Base-by-base conservation (phyloP, 2,329 filamentous ascomycete species). In the Ceratocystis huliohia region DNA sequence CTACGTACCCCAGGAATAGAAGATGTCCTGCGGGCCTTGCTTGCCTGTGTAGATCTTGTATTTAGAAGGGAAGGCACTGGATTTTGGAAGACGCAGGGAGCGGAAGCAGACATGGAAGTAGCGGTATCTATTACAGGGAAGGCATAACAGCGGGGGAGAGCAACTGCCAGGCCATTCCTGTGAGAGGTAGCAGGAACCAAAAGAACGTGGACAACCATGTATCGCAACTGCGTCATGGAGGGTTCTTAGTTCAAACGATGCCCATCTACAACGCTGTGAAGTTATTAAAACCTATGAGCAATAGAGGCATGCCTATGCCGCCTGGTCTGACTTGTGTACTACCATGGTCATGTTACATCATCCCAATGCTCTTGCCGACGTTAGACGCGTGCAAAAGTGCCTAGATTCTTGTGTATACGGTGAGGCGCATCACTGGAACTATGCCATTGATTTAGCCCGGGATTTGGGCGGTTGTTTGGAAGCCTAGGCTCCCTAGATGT, bases 21-120 rank as follows among this genome's bases (percentile, higher is more conserved):
- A 15, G 20, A 15, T 53, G 7, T 20, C 22, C 48, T 2, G 22
- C 15, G 48, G 20, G 20, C 20, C 48, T 28, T 28, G 20, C 20
- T 15, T 41, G 37, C 37, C 37, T 15, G 37, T 15, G 37, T 13
- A 15, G 48, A 59, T n/a, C 56, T 13, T 59, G 25, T 15, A 5
- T 37, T 28, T 20, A 5, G 10, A 59, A 59, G 56, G 56, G 56
- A 59, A 20, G 28, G 56, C 25, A 59, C 25, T 30, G 56, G 56
- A 59, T n/a, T 59, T 59, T 8, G 28, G 56, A 30, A 59, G 56
- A 30, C 17, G 56, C 56, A 59, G 56, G 56, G 56, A 59, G 56
- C 28, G 13, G 7, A 59, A 33, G 28, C 20, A 59, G 28, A 37
- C 56, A 37, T 59, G 56, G 28, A 59, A 33, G 56, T 59, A n/a